Evolutionary conservation across 495 filamentous ascomycete species (phyloP).

Genomic region (Sabuloglossum arenarium): DNA sequence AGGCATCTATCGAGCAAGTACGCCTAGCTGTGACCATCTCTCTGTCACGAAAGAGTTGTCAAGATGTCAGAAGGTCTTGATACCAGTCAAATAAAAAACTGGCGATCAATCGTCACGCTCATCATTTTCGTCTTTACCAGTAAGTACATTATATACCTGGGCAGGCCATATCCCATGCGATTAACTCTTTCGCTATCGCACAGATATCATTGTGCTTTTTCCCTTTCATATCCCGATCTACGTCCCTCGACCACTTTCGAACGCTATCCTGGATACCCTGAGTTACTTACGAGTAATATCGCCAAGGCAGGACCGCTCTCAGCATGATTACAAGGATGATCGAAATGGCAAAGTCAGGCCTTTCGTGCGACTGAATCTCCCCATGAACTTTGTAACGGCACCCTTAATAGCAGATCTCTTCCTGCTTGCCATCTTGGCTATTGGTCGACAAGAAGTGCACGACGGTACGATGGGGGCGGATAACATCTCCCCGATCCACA

Average conservation of each 20-base stretch:
- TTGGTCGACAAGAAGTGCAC: constrained; percentile 35
- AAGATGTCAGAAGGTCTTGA: constrained; percentile 24
- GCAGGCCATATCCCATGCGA: no score
- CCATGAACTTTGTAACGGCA: constrained; percentile 43
- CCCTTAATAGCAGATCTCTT: constrained; percentile 45
- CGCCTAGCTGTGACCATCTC: no score
- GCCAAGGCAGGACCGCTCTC: constrained; percentile 13
- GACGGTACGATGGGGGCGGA: constrained; percentile 36
- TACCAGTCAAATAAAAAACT: constrained; percentile 31
- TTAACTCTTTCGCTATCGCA: no score
- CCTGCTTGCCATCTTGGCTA: constrained; percentile 38
- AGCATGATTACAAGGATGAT: constrained; percentile 6
- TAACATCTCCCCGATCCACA: not conserved
- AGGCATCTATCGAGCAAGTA: no score
- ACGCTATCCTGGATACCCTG: constrained; percentile 22
- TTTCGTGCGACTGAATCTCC: constrained; percentile 27
- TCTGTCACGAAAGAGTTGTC: constrained; percentile 5
- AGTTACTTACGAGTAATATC: constrained; percentile 27
- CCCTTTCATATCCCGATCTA: constrained; percentile 38
- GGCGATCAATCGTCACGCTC: constrained; percentile 42
- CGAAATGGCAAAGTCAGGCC: constrained; percentile 9
- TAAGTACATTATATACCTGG: constrained; percentile 21
- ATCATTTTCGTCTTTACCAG: constrained; percentile 41
- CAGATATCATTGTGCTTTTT: constrained; percentile 42
- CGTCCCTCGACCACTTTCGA: constrained; percentile 25